Evolutionary conservation across 106 monocot species (phyloP), one percentile per base, ranked within the genome.

Genomic region (Chionographis japonica): DNA sequence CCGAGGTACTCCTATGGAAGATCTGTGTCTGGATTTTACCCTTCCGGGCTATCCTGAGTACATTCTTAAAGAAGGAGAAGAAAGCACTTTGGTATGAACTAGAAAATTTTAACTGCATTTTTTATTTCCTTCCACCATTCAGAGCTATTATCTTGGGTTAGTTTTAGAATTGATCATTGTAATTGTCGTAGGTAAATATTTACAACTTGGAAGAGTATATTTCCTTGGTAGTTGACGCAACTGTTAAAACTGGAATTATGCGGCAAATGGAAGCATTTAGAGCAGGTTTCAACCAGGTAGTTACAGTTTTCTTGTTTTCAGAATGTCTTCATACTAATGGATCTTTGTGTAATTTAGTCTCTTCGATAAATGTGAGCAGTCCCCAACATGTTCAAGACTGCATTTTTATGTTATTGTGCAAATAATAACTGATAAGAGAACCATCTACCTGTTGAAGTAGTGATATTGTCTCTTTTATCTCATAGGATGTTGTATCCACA

Each of bases 31-130:
- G 6, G 85, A 90, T 79, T 99, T 99, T 52, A 81, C 90, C 39
- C 90, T 99, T 81, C 98, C 98, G 77, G 98, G 98, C 9, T 89
- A 93, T 76, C 93, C 92, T 39, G 88, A 88, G 72, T 90, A 93
- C 42, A 49, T 87, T 42, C 87, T 98, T 61, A 93, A 90, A 71
- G 79, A 79, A 75, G 92, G 80, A 38, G 73, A 74, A 51, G 92
- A 89, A 65, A 78, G 40, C 72, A 79, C 70, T 36, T 0, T 70
- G 67, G 92, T 97, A 81, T 54, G 40, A 18, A 13, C 12, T 66
- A 17, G 50, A 56, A 37, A 17, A 13, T 62, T 14, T 18, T 54
- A 37, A 10, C 37, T 54, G 62, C 38, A 1, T 70, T 14, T 4
- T 65, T 10, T 46, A 17, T 10, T 63, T 13, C 18, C 18, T 17